Conservation (phyloP, 1,284 basidiomycete species). For the Thelephora terrestris region DNA sequence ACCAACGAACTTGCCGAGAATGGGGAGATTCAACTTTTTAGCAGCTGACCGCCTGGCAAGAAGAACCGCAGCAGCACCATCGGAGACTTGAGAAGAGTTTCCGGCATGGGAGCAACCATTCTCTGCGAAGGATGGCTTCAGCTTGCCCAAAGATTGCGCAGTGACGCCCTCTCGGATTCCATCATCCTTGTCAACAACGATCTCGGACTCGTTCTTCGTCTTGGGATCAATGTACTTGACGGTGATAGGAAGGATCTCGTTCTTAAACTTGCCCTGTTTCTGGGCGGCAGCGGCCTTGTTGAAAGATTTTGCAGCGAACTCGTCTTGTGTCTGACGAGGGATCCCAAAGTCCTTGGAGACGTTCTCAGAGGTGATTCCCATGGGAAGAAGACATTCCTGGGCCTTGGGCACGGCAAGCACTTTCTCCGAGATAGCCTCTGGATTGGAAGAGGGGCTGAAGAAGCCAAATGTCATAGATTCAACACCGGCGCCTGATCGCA, state of each 20-base stretch:
- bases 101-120: constrained; percentile 88
- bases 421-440: constrained; percentile 69
- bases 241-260: constrained; percentile 84
- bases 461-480: constrained; percentile 92
- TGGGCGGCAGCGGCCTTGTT: constrained; percentile 83
- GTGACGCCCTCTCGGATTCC: constrained; percentile 92
- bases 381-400: constrained; percentile 89
- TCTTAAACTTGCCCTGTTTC: constrained; percentile 85
- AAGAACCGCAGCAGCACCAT: constrained; percentile 93
- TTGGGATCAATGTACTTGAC: constrained; percentile 76
- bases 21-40: constrained; percentile 81
- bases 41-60: constrained; percentile 82
- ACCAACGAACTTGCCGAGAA: constrained; percentile 87
- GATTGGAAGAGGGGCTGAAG: constrained; percentile 55
- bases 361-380: constrained; percentile 97
- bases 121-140: constrained; percentile 90
- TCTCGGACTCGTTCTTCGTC: constrained; percentile 70
- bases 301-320: constrained; percentile 80
- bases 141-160: constrained; percentile 74
- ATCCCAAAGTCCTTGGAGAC: constrained; percentile 77
- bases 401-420: constrained; percentile 76
- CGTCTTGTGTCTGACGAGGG: constrained; percentile 70
- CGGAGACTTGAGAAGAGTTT: constrained; percentile 94
- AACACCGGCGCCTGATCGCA: constrained; percentile 73
- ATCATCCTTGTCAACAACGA: constrained; percentile 83